Base-by-base conservation (phyloP, 441 rosid species). In the Monsonia emarginata region DNA sequence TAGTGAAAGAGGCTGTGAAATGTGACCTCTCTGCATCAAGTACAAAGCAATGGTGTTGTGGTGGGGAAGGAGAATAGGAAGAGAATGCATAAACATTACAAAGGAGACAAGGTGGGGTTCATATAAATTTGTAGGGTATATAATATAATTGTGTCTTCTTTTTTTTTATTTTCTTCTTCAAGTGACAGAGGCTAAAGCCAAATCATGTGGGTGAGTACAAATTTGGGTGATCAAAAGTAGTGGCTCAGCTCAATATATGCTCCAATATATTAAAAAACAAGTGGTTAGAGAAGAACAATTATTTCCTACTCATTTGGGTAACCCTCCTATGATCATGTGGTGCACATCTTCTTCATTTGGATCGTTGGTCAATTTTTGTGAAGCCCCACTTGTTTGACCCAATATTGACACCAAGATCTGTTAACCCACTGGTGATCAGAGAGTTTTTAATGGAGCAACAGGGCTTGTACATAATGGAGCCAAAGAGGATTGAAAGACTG, bases 251-350 rank as follows among this genome's bases (percentile, higher is more conserved):
- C n/a, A n/a, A n/a, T n/a, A n/a, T n/a, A n/a, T n/a, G n/a, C n/a
- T n/a, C n/a, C n/a, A n/a, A n/a, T n/a, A n/a, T n/a, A n/a, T n/a
- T n/a, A n/a, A n/a, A 36, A 10, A 36, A 36, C 42, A 36, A 46
- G 54, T 46, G 22, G 54, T 46, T 18, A 42, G 14, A 21, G n/a
- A 21, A 50, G 25, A 50, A 21, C 36, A 74, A 85, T 84, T 46
- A 81, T 84, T 81, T 76, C 69, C 81, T 68, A 78, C 82, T 80
- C 87, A 87, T 84, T 80, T 72, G 80, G 69, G 64, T 21, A 64
- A 59, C 52, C 69, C 38, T 72, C 50, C 34, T 3, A n/a, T n/a
- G n/a, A n/a, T 31, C 36, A 31, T 31, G 38, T 58, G 22, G 66
- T 62, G 75, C 75, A 27, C 28, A 22, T 65, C 72, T 72, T 65